A percentile compares a stretch with the other conserved stretches of the same genome.
These are phyloP conservation scores for Malus hybrid DNA, from an alignment of 331 rosid genomes.

Conservation along the genomic window DNA sequence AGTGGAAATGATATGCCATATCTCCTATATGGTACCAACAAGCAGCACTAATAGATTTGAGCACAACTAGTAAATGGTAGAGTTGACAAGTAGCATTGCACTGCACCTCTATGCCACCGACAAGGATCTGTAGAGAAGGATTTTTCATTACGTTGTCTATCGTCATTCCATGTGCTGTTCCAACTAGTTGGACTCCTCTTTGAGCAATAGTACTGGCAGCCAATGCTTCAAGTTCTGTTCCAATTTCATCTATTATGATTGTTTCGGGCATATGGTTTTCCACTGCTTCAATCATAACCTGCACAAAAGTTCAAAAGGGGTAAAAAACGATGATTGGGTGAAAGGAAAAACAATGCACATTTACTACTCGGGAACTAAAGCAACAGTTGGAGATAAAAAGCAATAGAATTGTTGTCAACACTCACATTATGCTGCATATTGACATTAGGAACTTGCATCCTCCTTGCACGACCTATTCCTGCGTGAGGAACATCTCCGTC, in stretches of 20 bases:
- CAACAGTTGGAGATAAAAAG: slow-evolving; percentile 13
- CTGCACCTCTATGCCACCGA: slow-evolving; percentile 93
- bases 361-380: slow-evolving; percentile 6
- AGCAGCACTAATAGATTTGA: background rate
- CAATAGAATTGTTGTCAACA: slow-evolving; percentile 8
- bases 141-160: slow-evolving; percentile 83
- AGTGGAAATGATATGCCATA: background rate
- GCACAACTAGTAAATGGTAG: background rate
- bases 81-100: slow-evolving; percentile 1
- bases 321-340: background rate
- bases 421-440: slow-evolving; percentile 89
- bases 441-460: slow-evolving; percentile 99
- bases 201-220: slow-evolving; percentile 99
- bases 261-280: slow-evolving; percentile 97
- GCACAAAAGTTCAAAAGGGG: slow-evolving; percentile 4
- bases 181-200: slow-evolving; percentile 98
- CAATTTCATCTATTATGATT: slow-evolving; percentile 95
- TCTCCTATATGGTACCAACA: background rate
- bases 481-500: slow-evolving; percentile 97
- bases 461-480: slow-evolving; percentile 93
- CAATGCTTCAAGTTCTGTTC: slow-evolving; percentile 96
- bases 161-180: slow-evolving; percentile 95
- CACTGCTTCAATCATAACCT: slow-evolving; percentile 99
- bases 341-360: background rate
- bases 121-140: slow-evolving; percentile 89